Evolutionary conservation across 805 yeast genomes (phyloP), one percentile per base, ranked within the genome.

Genomic region (Saccharomycopsis sp.): DNA sequence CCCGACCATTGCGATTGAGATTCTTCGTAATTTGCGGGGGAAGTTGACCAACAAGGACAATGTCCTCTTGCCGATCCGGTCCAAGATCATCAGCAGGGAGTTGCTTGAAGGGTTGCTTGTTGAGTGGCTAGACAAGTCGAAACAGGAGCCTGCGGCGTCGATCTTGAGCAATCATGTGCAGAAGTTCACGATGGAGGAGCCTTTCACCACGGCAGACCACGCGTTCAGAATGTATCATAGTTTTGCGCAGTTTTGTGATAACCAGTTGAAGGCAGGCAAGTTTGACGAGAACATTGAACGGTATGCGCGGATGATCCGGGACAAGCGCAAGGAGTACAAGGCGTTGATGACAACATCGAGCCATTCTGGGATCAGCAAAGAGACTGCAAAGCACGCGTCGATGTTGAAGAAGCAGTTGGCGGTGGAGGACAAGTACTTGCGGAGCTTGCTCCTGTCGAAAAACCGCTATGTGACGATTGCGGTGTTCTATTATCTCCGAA

Each of bases 241-340:
- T 2, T 68, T 81, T 50, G 96, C 88, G 0, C 63, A 67, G 22
- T 87, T 87, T 53, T 82, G 95, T 54, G 81, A 80, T 50, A 59
- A 63, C 5, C 88, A 83, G 51, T 58, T 71, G 21, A 68, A 70
- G 46, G 65, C 71, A 4, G 54, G 66, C 4, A 58, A 61, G 2
- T 53, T 68, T 15, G 64, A 60, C 31, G 70, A 67, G 3, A 71
- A 71, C 12, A 63, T 80, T 1, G 48, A 52, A 9, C 67, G 63
- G 23, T 51, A 64, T 4, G 62, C 64, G 16, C 58, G 53, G 15
- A 57, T 75, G 27, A 62, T 69, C n/a, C 46, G 51, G 2, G 59
- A 57, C 7, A 74, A 71, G 43, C 57, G 57, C 13, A 52, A 52
- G 1, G 86, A 80, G 40, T 58, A 75, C 12, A 61, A 63, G 6